Percentiles rank a stretch among this genome's conserved stretches.
Evolutionary conservation across 1,284 basidiomycete species (phyloP).

Genomic region (Ganoderma lucidum): DNA sequence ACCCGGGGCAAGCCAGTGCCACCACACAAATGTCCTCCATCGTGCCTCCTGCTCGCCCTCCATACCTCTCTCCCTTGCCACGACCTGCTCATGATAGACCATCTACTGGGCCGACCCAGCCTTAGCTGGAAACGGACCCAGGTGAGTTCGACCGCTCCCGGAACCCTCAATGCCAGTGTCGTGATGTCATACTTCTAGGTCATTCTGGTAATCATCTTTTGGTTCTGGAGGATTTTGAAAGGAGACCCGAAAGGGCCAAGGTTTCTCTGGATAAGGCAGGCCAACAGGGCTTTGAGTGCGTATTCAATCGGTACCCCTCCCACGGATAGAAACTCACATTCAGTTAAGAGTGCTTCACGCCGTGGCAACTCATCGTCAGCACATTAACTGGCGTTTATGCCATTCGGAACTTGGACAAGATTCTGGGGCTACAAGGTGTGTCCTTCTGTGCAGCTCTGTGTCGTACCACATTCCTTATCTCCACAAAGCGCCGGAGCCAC

Average conservation of each 20-base stretch:
- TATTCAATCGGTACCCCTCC: constrained; percentile 22
- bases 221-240: constrained; percentile 81
- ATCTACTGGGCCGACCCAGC: constrained; percentile 47
- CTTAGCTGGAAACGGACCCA: constrained; percentile 49
- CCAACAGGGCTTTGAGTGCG: constrained; percentile 71
- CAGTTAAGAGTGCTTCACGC: constrained; percentile 81
- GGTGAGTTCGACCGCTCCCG: constrained; percentile 29
- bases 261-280: constrained; percentile 64
- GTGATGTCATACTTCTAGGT: constrained; percentile 55
- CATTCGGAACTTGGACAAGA: constrained; percentile 85
- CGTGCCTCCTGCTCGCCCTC: background rate
- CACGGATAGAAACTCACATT: constrained; percentile 4
- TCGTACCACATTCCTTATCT: constrained; percentile 6
- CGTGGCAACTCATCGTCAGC: constrained; percentile 93
- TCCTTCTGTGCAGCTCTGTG: constrained; percentile 17
- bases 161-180: background rate
- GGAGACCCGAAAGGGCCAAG: constrained; percentile 76
- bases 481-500: constrained; percentile 86
- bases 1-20: constrained; percentile 2
- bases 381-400: constrained; percentile 89
- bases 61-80: constrained; percentile 22
- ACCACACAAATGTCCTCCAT: constrained; percentile 18
- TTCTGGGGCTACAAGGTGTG: constrained; percentile 86
- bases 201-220: constrained; percentile 89
- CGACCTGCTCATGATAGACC: constrained; percentile 47